Conservation (phyloP, 2,329 filamentous ascomycete genomes). For the Clonostachys byssicola region DNA sequence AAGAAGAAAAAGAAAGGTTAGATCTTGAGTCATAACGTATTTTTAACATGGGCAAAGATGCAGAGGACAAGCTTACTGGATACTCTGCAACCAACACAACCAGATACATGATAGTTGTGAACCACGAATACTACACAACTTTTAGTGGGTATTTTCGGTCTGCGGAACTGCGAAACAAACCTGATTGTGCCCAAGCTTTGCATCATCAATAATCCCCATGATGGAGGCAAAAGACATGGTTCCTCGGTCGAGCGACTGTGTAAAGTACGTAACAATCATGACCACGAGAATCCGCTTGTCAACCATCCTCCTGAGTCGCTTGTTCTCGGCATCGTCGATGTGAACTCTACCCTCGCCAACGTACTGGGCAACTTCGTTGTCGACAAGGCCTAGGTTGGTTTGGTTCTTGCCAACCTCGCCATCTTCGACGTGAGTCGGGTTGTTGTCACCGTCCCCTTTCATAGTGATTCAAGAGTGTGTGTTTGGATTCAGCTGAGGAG, state of each 20-base stretch:
- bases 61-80: slow-evolving; percentile 38
- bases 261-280: slow-evolving; percentile 72
- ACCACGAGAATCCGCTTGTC: slow-evolving; percentile 63
- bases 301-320: slow-evolving; percentile 58
- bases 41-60: too few species aligned
- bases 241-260: slow-evolving; percentile 66
- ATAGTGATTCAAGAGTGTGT: too few species aligned
- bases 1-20: too few species aligned
- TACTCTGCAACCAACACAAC: slow-evolving; percentile 68
- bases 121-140: slow-evolving; percentile 57
- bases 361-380: background rate
- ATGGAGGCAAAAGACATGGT: slow-evolving; percentile 62
- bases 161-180: background rate
- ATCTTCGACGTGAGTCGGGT: too few species aligned
- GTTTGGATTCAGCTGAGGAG: too few species aligned
- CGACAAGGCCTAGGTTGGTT: background rate
- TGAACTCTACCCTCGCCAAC: slow-evolving; percentile 28
- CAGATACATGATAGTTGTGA: slow-evolving; percentile 73
- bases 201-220: slow-evolving; percentile 54
- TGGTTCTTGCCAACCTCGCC: too few species aligned
- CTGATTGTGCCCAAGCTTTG: slow-evolving; percentile 32
- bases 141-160: background rate
- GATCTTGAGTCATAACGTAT: too few species aligned
- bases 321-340: slow-evolving; percentile 54
- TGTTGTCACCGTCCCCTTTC: too few species aligned